Percentiles rank a stretch among this genome's conserved stretches.
These are phyloP conservation scores for Botrytis galanthina DNA, from an alignment of 2,329 filamentous ascomycete genomes.

Conservation along the genomic window DNA sequence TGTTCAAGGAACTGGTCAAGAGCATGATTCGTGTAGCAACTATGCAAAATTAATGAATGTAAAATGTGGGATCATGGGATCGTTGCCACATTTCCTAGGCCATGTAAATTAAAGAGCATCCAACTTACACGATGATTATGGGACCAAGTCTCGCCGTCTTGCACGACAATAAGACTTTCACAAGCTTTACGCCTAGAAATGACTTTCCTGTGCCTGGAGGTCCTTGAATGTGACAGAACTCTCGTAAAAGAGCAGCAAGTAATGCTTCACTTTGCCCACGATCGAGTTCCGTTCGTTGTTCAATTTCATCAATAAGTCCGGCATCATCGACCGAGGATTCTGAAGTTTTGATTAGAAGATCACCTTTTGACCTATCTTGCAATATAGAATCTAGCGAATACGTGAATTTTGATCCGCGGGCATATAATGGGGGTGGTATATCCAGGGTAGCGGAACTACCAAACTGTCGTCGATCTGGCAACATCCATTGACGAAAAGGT, in stretches of 20 bases:
- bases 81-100: background rate
- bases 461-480: slow-evolving; percentile 3
- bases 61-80: background rate
- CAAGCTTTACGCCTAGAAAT: slow-evolving; percentile 33
- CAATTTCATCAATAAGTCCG: slow-evolving; percentile 25
- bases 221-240: slow-evolving; percentile 45
- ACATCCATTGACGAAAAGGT: slow-evolving; percentile 16
- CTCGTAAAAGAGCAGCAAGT: slow-evolving; percentile 31
- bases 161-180: slow-evolving; percentile 39
- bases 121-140: slow-evolving; percentile 39
- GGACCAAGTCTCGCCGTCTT: slow-evolving; percentile 36
- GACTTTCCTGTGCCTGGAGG: slow-evolving; percentile 36
- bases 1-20: slow-evolving; percentile 49
- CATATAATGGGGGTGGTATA: slow-evolving; percentile 30
- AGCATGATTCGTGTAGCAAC: slow-evolving; percentile 38
- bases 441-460: slow-evolving; percentile 8
- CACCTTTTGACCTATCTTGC: slow-evolving; percentile 24
- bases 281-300: slow-evolving; percentile 28
- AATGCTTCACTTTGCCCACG: slow-evolving; percentile 43
- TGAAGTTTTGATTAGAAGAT: slow-evolving; percentile 13
- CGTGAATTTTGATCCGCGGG: slow-evolving; percentile 20
- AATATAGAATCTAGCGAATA: slow-evolving; percentile 26
- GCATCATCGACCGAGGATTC: slow-evolving; percentile 18
- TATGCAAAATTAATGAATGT: slow-evolving; percentile 11
- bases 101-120: background rate